phyloP scores from a whole-genome alignment of 176 grass and related monocot genomes.

The Raddia guianensis region DNA sequence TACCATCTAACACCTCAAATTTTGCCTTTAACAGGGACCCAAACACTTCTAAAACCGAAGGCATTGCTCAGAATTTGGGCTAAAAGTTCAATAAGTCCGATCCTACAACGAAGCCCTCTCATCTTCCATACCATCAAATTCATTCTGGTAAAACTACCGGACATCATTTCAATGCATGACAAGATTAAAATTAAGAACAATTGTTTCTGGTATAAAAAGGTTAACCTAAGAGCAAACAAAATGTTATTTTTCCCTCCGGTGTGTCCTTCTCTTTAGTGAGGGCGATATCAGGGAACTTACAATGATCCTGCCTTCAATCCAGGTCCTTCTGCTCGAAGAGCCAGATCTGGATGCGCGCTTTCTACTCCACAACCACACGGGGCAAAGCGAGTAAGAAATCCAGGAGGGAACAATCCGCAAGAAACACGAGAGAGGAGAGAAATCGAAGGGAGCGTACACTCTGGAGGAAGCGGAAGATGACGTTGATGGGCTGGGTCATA shows the following conservation, averaged over 20 bases:
- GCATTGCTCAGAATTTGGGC: no score
- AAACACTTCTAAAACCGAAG: neutral
- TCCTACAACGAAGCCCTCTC: neutral
- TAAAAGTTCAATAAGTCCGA: neutral
- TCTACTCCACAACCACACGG: slow-evolving; percentile 36
- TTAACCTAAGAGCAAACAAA: no score
- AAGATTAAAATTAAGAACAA: neutral
- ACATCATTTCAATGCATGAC: neutral
- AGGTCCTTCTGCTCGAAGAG: slow-evolving; percentile 91
- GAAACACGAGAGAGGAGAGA: neutral
- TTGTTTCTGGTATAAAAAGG: no score
- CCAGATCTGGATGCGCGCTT: slow-evolving; percentile 97
- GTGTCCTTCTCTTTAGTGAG: no score
- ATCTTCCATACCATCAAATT: neutral
- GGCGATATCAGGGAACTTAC: neutral
- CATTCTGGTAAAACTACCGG: neutral
- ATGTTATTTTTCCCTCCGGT: no score
- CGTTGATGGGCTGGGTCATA: slow-evolving; percentile 92
- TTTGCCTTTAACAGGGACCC: neutral
- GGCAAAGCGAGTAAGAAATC: neutral
- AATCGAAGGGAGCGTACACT: slow-evolving; percentile 48
- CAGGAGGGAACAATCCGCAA: neutral
- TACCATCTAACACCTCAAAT: neutral
- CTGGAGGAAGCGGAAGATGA: slow-evolving; percentile 87
- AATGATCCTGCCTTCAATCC: no score